These are phyloP conservation scores for Macroventuria anomochaeta DNA, from an alignment of 2,329 filamentous ascomycete genomes.

Conservation along the genomic window DNA sequence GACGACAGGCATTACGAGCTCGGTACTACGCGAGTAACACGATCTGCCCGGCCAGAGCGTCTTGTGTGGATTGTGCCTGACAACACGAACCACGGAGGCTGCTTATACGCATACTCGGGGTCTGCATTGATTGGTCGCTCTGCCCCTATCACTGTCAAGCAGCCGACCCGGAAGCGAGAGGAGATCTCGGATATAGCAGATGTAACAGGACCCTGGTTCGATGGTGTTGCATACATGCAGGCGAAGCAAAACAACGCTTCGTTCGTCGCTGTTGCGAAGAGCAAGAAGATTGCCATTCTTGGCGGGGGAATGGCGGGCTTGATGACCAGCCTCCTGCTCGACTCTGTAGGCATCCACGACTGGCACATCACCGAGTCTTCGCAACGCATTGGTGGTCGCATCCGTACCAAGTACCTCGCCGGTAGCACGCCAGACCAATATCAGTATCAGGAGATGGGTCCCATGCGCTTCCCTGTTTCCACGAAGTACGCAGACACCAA, in stretches of 20 bases:
- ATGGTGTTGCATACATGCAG: slow-evolving; percentile 66
- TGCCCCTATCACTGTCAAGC: slow-evolving; percentile 46
- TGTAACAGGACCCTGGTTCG: slow-evolving; percentile 68
- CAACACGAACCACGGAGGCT: slow-evolving; percentile 49
- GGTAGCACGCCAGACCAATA: slow-evolving; percentile 66
- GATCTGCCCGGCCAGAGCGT: slow-evolving; percentile 50
- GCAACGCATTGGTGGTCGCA: slow-evolving; percentile 66
- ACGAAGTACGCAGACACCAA: slow-evolving; percentile 59
- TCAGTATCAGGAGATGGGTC: slow-evolving; percentile 72
- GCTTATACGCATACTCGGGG: slow-evolving; percentile 55
- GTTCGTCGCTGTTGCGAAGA: slow-evolving; percentile 62
- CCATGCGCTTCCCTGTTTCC: slow-evolving; percentile 68
- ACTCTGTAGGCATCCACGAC: slow-evolving; percentile 64
- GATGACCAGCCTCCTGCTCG: slow-evolving; percentile 59
- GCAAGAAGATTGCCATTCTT: slow-evolving; percentile 66
- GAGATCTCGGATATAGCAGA: slow-evolving; percentile 59
- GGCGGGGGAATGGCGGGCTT: slow-evolving; percentile 71
- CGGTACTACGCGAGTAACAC: slow-evolving; percentile 46
- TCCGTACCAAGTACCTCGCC: slow-evolving; percentile 68
- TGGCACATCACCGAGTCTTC: slow-evolving; percentile 68
- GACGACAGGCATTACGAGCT: slow-evolving; percentile 54
- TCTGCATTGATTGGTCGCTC: slow-evolving; percentile 52
- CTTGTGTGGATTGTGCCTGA: slow-evolving; percentile 58
- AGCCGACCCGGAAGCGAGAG: slow-evolving; percentile 47
- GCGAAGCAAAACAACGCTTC: slow-evolving; percentile 61